Conservation (phyloP, 2,329 filamentous ascomycete species). For the Ceratocystiopsis brevicomis region DNA sequence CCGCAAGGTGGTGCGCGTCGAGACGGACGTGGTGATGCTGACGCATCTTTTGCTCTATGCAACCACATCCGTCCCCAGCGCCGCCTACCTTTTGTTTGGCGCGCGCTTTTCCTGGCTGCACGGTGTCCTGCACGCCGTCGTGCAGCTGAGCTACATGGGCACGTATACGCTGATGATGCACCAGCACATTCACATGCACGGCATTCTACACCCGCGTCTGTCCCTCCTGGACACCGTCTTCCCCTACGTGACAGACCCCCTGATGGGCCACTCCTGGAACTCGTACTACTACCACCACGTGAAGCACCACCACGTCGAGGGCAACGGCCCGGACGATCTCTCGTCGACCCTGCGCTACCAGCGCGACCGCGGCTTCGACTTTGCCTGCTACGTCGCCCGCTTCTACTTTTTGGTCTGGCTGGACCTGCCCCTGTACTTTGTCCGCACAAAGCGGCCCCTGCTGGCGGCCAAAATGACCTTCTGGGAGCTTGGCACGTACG, state of each 20-base stretch:
- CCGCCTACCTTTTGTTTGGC: conserved; percentile 38
- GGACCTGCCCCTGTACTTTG: too few species aligned
- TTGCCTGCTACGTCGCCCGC: too few species aligned
- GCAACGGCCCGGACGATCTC: conserved; percentile 58
- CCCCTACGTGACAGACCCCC: conserved; percentile 54
- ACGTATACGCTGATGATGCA: conserved; percentile 69
- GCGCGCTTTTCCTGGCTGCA: conserved; percentile 46
- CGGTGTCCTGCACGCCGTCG: conserved; percentile 47
- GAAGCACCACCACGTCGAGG: conserved; percentile 68
- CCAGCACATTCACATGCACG: conserved; percentile 64
- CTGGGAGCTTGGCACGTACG: too few species aligned
- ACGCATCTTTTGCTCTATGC: conserved; percentile 59
- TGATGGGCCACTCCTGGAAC: conserved; percentile 75
- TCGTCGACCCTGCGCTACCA: conserved; percentile 54
- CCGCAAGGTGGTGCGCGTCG: conserved; percentile 34
- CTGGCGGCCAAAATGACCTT: too few species aligned
- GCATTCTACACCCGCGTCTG: conserved; percentile 38
- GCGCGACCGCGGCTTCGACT: too few species aligned
- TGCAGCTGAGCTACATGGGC: conserved; percentile 44
- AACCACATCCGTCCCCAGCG: conserved; percentile 49
- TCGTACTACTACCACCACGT: conserved; percentile 74
- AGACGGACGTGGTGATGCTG: conserved; percentile 60
- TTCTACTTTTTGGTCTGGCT: too few species aligned
- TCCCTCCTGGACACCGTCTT: conserved; percentile 41
- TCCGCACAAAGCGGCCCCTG: too few species aligned